These are phyloP conservation scores for Maudiozyma humilis DNA, from an alignment of 1,139 yeast species.

Conservation along the genomic window DNA sequence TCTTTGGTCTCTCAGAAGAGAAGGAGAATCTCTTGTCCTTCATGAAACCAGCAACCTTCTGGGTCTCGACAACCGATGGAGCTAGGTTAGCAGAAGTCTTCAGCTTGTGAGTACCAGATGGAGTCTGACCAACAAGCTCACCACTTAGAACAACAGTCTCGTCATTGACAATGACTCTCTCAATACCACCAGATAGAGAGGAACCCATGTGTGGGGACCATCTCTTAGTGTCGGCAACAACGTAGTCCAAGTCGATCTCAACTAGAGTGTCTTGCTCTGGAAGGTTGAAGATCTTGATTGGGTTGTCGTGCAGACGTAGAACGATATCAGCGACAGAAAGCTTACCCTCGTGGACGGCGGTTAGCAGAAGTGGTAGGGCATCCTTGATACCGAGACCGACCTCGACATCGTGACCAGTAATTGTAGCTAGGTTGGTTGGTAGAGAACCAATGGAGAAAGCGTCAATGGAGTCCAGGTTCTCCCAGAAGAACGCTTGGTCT, in stretches of 20 bases:
- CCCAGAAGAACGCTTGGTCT: constrained; percentile 83
- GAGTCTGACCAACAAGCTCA: constrained; percentile 47
- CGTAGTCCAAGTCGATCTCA: constrained; percentile 71
- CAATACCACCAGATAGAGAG: constrained; percentile 68
- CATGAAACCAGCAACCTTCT: constrained; percentile 13
- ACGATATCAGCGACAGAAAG: constrained; percentile 68
- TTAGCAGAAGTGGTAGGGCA: constrained; percentile 70
- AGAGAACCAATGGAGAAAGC: constrained; percentile 80
- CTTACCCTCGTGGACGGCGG: constrained; percentile 69
- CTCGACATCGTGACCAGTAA: constrained; percentile 48
- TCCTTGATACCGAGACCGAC: constrained; percentile 77
- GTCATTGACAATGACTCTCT: constrained; percentile 73
- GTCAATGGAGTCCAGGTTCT: constrained; percentile 61
- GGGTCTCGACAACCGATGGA: constrained; percentile 21
- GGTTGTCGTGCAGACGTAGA: constrained; percentile 70
- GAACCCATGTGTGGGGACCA: constrained; percentile 50
- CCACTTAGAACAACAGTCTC: constrained; percentile 84
- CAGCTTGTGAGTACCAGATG: constrained; percentile 49
- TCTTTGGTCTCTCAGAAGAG: constrained; percentile 39
- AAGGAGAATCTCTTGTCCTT: constrained; percentile 35
- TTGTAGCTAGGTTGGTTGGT: constrained; percentile 66
- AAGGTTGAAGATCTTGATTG: constrained; percentile 72
- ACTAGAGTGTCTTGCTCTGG: constrained; percentile 71
- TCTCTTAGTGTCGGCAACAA: constrained; percentile 37
- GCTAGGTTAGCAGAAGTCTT: constrained; percentile 29